A percentile compares a stretch with the other conserved stretches of the same genome.
Conservation (phyloP, 2,329 filamentous ascomycete genomes). For the Aspergillus latus region DNA sequence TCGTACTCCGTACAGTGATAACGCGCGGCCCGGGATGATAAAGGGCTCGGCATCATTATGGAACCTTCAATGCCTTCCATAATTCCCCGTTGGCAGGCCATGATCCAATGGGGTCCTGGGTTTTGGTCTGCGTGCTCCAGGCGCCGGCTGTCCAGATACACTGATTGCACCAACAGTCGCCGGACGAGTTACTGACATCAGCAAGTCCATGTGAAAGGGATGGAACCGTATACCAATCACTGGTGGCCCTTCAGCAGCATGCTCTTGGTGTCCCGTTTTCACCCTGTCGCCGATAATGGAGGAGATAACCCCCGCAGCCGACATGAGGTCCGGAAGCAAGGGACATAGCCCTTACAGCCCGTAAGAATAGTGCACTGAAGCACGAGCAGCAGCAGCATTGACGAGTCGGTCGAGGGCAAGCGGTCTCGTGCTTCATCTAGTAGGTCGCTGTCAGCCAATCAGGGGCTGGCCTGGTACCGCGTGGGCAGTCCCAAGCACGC, state of each 20-base stretch:
- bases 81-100: not conserved
- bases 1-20: not conserved
- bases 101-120: conserved; percentile 2
- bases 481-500: conserved; percentile 38
- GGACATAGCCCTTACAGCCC: conserved; percentile 11
- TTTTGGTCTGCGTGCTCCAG: not conserved
- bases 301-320: conserved; percentile 7
- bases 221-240: conserved; percentile 15
- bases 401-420: conserved; percentile 21
- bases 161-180: not conserved
- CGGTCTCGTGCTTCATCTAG: conserved; percentile 29
- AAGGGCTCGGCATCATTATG: not conserved
- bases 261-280: conserved; percentile 10
- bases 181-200: not conserved
- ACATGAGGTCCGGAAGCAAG: conserved; percentile 12
- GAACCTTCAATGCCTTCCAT: not conserved
- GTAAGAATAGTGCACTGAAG: conserved; percentile 18
- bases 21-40: not conserved
- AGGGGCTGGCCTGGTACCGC: conserved; percentile 23
- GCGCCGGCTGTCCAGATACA: not conserved
- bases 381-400: conserved; percentile 26
- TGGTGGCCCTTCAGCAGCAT: conserved; percentile 3
- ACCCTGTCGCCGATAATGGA: not conserved
- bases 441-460: conserved; percentile 28
- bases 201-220: conserved; percentile 4